Conservation (phyloP, 768 basidiomycete genomes). For the Leucosporidium yakuticum region DNA sequence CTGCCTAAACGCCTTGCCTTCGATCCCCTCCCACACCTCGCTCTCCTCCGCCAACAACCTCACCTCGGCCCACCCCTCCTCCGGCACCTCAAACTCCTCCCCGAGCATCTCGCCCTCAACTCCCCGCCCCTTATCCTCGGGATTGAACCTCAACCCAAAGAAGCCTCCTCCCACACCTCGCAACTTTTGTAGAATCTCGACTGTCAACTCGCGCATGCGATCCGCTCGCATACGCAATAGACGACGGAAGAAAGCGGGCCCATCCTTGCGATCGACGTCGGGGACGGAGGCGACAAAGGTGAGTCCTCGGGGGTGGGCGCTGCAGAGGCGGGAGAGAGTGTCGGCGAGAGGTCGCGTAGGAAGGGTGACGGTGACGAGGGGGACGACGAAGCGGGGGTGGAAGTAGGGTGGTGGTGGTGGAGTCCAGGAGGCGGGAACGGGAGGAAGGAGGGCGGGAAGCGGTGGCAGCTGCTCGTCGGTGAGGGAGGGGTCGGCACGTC, state of each 20-base stretch:
- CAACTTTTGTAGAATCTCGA: constrained; percentile 42
- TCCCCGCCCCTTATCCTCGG: constrained; percentile 43
- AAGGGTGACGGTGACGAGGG: constrained; percentile 47
- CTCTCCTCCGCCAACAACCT: constrained; percentile 14
- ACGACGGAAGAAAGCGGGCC: constrained; percentile 41
- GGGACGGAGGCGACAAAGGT: constrained; percentile 45
- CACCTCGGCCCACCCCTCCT: constrained; percentile 19
- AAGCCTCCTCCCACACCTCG: constrained; percentile 47
- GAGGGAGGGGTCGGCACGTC: constrained; percentile 16
- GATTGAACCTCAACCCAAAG: constrained; percentile 44
- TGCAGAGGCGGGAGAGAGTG: constrained; percentile 44
- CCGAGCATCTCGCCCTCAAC: constrained; percentile 46
- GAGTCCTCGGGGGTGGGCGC: constrained; percentile 42
- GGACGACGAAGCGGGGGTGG: constrained; percentile 32
- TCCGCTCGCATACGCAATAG: constrained; percentile 45
- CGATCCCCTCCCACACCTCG: constrained; percentile 18
- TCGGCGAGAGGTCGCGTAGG: constrained; percentile 49
- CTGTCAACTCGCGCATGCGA: constrained; percentile 42
- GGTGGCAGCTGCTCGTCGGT: constrained; percentile 23
- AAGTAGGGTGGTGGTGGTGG: constrained; percentile 19
- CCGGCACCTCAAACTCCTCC: constrained; percentile 1
- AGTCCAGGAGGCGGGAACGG: background rate
- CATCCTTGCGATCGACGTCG: constrained; percentile 44
- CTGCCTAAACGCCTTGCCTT: constrained; percentile 7
- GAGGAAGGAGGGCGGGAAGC: background rate